Evolutionary conservation across 208 protist genomes (phyloP).

Genomic region (Crithidia acanthocephali): DNA sequence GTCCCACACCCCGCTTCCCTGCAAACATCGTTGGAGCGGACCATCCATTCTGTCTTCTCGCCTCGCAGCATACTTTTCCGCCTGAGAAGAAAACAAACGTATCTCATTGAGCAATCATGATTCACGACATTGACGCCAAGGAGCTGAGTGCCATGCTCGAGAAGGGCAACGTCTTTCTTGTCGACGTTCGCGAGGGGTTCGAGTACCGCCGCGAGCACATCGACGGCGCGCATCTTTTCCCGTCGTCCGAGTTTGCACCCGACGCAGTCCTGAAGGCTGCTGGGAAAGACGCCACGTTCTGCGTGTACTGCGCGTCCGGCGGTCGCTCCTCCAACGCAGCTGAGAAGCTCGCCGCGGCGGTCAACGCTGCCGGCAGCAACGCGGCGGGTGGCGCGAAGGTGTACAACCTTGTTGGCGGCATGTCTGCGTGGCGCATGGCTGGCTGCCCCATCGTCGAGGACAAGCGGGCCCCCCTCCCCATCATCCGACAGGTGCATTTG

Average conservation of each 20-base stretch:
- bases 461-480: conserved; percentile 44
- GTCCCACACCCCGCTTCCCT: no score
- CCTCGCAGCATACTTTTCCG: no score
- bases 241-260: conserved; percentile 30
- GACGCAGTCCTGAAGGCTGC: conserved; percentile 37
- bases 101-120: background rate
- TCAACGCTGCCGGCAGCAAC: conserved; percentile 14
- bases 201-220: conserved; percentile 61
- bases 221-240: conserved; percentile 35
- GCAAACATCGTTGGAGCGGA: no score
- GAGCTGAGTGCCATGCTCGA: conserved; percentile 28
- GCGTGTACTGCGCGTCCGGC: conserved; percentile 48
- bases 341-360: conserved; percentile 16
- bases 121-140: conserved; percentile 32
- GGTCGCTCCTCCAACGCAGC: conserved; percentile 39
- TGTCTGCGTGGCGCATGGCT: conserved; percentile 41
- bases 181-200: conserved; percentile 45
- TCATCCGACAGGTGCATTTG: conserved; percentile 58
- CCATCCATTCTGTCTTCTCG: no score
- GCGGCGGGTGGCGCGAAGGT: conserved; percentile 30
- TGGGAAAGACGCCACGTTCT: conserved; percentile 23
- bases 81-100: no score
- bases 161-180: conserved; percentile 38
- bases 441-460: conserved; percentile 41
- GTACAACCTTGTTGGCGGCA: conserved; percentile 46